Percentiles rank a stretch among this genome's conserved stretches.
phyloP scores from a whole-genome alignment of 1,284 basidiomycete genomes.

The Puccinia triticina region DNA sequence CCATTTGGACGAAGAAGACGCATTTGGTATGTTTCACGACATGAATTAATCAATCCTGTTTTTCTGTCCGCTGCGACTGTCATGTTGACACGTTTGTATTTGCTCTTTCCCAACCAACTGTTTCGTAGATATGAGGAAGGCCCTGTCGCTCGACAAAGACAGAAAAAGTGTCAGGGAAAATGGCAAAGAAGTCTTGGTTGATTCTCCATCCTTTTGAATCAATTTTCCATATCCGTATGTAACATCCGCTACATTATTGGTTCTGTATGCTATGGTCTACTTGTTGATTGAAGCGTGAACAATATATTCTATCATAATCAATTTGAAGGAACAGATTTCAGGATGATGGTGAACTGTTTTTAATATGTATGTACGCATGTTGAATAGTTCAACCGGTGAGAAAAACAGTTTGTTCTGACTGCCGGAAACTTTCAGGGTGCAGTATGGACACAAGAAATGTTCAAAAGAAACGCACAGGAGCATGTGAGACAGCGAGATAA shows the following conservation, averaged over 20 bases:
- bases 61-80: background rate
- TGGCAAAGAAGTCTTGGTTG: conserved; percentile 42
- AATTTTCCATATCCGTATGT: background rate
- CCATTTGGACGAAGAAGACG: conserved; percentile 41
- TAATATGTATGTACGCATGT: too few relatives aligned
- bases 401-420: too few relatives aligned
- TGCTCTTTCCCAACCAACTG: background rate
- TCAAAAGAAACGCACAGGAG: too few relatives aligned
- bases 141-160: conserved; percentile 37
- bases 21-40: conserved; percentile 44
- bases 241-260: background rate
- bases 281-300: too few relatives aligned
- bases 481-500: too few relatives aligned
- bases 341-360: too few relatives aligned
- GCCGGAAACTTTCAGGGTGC: too few relatives aligned
- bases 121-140: conserved; percentile 47
- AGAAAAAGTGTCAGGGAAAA: conserved; percentile 33
- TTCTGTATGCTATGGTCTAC: background rate
- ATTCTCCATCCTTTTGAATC: conserved; percentile 22
- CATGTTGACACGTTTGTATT: background rate
- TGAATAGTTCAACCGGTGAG: too few relatives aligned
- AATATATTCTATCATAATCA: too few relatives aligned
- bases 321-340: too few relatives aligned
- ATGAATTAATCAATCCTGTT: background rate
- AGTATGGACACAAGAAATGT: too few relatives aligned